phyloP scores from a whole-genome alignment of 192 early-diverging fungal genomes.

The Backusella luteola region DNA sequence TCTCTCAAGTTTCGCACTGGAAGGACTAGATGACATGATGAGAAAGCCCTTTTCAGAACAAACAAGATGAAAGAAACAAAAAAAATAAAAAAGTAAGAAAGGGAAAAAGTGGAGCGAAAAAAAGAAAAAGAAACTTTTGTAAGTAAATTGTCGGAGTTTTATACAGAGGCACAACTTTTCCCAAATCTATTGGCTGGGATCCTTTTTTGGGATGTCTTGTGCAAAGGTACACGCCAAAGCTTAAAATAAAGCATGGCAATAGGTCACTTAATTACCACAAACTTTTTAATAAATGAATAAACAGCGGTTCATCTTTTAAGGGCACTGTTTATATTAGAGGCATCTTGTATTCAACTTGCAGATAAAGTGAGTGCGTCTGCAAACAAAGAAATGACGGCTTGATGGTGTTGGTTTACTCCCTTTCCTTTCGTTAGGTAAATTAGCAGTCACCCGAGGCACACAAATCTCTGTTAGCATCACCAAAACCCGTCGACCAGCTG shows the following conservation, averaged over 20 bases:
- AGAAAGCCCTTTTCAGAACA: neutral
- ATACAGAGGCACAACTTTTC: neutral
- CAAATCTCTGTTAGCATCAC: too few relatives aligned
- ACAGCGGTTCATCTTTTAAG: too few relatives aligned
- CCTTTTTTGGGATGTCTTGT: neutral
- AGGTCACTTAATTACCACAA: neutral
- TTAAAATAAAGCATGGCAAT: neutral
- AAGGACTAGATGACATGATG: conserved; percentile 3
- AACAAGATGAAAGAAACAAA: conserved; percentile 3
- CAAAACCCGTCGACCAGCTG: too few relatives aligned
- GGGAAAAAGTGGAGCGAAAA: neutral
- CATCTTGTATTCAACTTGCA: too few relatives aligned
- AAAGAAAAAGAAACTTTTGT: neutral
- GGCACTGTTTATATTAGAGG: too few relatives aligned
- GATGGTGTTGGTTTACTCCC: neutral
- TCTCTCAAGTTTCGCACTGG: conserved; percentile 18
- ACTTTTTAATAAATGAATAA: neutral
- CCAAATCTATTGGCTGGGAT: neutral
- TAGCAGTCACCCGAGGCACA: neutral
- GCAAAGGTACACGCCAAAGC: neutral
- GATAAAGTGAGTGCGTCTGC: too few relatives aligned
- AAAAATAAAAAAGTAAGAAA: conserved; percentile 5
- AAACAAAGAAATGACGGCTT: too few relatives aligned
- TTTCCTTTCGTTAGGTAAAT: neutral
- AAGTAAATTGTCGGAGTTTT: neutral